These are phyloP conservation scores for Zygotorulaspora danielsina DNA, from an alignment of 805 yeast genomes.

Conservation along the genomic window DNA sequence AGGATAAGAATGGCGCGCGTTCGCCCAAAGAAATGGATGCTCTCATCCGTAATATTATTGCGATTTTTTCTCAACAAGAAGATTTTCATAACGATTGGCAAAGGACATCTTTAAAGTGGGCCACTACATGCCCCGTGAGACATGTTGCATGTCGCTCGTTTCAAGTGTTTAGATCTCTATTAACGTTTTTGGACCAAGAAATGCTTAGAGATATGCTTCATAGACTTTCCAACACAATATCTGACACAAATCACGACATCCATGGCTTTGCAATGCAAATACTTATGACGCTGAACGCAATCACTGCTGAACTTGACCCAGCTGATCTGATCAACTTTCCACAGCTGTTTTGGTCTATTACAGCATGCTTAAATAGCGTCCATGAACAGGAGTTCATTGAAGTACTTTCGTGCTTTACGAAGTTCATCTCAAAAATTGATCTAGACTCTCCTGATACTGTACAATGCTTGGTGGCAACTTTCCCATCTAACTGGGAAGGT, in stretches of 20 bases:
- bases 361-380: slow-evolving; percentile 83
- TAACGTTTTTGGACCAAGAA: slow-evolving; percentile 74
- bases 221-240: slow-evolving; percentile 84
- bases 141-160: slow-evolving; percentile 96
- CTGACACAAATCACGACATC: slow-evolving; percentile 84
- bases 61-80: slow-evolving; percentile 49
- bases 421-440: slow-evolving; percentile 82
- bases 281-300: slow-evolving; percentile 89
- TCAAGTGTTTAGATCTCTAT: slow-evolving; percentile 80
- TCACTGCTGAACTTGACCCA: slow-evolving; percentile 78
- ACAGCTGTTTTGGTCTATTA: slow-evolving; percentile 91
- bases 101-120: slow-evolving; percentile 79
- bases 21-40: slow-evolving; percentile 84
- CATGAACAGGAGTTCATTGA: slow-evolving; percentile 94
- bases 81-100: slow-evolving; percentile 80
- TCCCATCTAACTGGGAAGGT: slow-evolving; percentile 96
- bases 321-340: slow-evolving; percentile 81
- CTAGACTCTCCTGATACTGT: slow-evolving; percentile 81
- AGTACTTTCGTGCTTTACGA: slow-evolving; percentile 72
- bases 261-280: slow-evolving; percentile 98
- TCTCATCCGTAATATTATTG: slow-evolving; percentile 58
- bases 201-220: slow-evolving; percentile 95
- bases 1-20: slow-evolving; percentile 71
- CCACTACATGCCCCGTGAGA: slow-evolving; percentile 94
- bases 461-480: slow-evolving; percentile 73